These are phyloP conservation scores for Stellera chamaejasme DNA, from an alignment of 345 rosid genomes.

Conservation along the genomic window DNA sequence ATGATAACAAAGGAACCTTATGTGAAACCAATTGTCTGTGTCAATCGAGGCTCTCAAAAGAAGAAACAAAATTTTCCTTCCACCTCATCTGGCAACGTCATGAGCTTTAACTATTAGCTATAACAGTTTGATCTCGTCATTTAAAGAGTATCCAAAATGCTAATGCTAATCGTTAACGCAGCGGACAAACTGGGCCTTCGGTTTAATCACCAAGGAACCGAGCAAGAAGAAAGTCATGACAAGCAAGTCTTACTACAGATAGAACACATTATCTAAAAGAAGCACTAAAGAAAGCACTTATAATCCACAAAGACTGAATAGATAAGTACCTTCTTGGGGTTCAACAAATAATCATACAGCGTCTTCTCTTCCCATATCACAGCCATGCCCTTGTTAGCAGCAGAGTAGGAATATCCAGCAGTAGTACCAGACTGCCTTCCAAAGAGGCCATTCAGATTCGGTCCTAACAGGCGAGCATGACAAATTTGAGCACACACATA, in stretches of 20 bases:
- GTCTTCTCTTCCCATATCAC: slow-evolving; percentile 77
- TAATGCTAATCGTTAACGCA: too few species aligned
- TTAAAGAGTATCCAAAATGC: too few species aligned
- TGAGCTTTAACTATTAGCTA: too few species aligned
- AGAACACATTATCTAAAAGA: not conserved
- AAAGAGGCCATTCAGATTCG: slow-evolving; percentile 79
- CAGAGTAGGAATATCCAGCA: slow-evolving; percentile 61
- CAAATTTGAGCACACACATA: not conserved
- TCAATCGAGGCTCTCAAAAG: too few species aligned
- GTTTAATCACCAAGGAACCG: too few species aligned
- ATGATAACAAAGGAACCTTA: too few species aligned
- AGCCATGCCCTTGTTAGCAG: slow-evolving; percentile 80
- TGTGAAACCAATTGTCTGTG: too few species aligned
- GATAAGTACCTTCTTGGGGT: slow-evolving; percentile 62
- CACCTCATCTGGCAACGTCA: too few species aligned
- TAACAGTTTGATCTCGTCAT: too few species aligned
- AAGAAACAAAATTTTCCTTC: too few species aligned
- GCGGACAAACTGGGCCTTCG: too few species aligned
- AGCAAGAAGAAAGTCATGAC: not conserved
- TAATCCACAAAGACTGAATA: too few species aligned
- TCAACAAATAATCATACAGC: slow-evolving; percentile 68
- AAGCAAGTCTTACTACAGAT: not conserved
- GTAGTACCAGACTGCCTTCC: slow-evolving; percentile 76
- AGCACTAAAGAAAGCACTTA: not conserved
- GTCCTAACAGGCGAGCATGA: slow-evolving; percentile 34